A percentile compares a stretch with the other conserved stretches of the same genome.
phyloP scores from a whole-genome alignment of 1,284 basidiomycete genomes.

The Microbotryomycetes sp. region DNA sequence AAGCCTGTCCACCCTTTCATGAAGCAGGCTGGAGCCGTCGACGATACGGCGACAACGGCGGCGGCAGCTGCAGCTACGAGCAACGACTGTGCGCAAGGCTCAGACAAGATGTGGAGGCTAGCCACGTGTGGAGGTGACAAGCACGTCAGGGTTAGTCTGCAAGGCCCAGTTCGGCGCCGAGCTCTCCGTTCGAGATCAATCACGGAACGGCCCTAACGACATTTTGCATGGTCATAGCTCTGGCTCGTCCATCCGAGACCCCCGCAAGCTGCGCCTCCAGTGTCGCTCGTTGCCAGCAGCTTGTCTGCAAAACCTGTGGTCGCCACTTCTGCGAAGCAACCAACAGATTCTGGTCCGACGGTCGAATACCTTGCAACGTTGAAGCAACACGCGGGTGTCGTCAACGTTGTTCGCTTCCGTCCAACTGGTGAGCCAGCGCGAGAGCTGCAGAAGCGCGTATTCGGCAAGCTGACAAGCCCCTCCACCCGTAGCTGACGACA shows the following conservation, averaged over 20 bases:
- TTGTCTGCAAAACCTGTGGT: neutral
- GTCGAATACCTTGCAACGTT: conserved; percentile 95
- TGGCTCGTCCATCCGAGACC: conserved; percentile 94
- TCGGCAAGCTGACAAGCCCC: neutral
- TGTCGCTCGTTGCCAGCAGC: neutral
- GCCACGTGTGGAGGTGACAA: conserved; percentile 97
- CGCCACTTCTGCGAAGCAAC: neutral
- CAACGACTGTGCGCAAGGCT: conserved; percentile 13
- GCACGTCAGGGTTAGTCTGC: conserved; percentile 73
- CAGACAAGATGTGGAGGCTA: conserved; percentile 63
- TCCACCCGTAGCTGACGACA: conserved; percentile 54
- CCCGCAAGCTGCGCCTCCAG: conserved; percentile 45
- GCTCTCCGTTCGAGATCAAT: conserved; percentile 19
- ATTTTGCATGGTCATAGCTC: conserved; percentile 48
- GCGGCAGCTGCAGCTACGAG: conserved; percentile 6
- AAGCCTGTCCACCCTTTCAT: conserved; percentile 60
- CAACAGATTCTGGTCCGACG: conserved; percentile 49
- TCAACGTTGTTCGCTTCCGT: conserved; percentile 94
- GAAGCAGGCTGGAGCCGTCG: conserved; percentile 45
- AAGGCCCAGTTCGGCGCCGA: conserved; percentile 16
- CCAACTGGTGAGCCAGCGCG: conserved; percentile 63
- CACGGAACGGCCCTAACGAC: no score
- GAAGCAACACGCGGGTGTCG: conserved; percentile 83
- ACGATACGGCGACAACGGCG: neutral
- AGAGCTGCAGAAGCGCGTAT: neutral